A percentile compares a stretch with the other conserved stretches of the same genome.
phyloP scores from a whole-genome alignment of 352 stramenopile genomes.

The Phytophthora colocasiae region DNA sequence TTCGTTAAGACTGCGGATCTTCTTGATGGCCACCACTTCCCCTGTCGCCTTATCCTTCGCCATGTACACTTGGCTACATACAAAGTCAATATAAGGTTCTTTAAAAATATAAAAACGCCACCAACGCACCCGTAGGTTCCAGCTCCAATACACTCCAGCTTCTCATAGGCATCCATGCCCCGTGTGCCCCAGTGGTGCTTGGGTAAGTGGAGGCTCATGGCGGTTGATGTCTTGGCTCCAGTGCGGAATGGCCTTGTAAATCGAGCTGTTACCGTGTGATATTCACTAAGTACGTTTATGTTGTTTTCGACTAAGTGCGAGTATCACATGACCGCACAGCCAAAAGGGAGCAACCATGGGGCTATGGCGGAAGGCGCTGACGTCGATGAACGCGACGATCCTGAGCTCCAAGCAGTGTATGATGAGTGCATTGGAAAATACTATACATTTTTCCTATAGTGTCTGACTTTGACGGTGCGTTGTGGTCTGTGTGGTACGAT shows the following conservation, averaged over 20 bases:
- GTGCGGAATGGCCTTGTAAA: background rate
- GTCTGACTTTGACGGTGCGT: conserved; percentile 3
- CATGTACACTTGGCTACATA: conserved; percentile 86
- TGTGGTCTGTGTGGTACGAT: conserved; percentile 7
- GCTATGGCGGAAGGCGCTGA: conserved; percentile 72
- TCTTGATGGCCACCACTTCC: conserved; percentile 92
- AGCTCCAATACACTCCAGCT: conserved; percentile 90
- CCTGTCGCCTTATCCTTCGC: conserved; percentile 86
- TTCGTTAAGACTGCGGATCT: conserved; percentile 92
- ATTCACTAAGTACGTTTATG: background rate
- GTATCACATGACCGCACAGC: conserved; percentile 7
- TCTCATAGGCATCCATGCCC: conserved; percentile 88
- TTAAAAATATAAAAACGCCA: background rate
- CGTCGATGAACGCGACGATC: conserved; percentile 78
- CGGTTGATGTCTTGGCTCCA: background rate
- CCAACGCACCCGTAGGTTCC: conserved; percentile 82
- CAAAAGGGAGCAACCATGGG: conserved; percentile 52
- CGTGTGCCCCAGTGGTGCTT: conserved; percentile 88
- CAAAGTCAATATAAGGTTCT: background rate
- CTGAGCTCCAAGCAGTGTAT: conserved; percentile 86
- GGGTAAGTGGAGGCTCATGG: conserved; percentile 87
- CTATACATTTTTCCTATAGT: background rate
- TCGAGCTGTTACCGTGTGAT: no score
- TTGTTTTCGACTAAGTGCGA: conserved; percentile 23
- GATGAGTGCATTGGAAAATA: background rate